Evolutionary conservation across 148 eudicot species (phyloP).

Genomic region (Vaccinium macrocarpon): DNA sequence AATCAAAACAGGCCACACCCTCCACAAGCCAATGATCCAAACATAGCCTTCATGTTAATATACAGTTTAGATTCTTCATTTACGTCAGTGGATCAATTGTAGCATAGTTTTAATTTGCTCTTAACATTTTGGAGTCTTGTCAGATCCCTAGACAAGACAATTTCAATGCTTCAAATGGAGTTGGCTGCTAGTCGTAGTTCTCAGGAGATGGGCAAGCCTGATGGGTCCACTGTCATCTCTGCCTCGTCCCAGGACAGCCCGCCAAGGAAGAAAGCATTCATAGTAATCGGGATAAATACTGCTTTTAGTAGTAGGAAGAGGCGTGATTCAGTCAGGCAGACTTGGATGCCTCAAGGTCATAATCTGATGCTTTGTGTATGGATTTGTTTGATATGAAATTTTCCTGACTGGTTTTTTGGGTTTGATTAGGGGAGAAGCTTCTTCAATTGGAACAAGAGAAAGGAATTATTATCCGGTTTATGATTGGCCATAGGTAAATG

Average conservation of each 20-base stretch:
- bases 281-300: conserved; percentile 93
- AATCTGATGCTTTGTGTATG: background rate
- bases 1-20: background rate
- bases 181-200: conserved; percentile 62
- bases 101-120: background rate
- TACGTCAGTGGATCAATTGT: background rate
- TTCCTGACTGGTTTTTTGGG: background rate
- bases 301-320: conserved; percentile 96
- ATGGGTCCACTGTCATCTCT: conserved; percentile 22
- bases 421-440: conserved; percentile 68
- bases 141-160: conserved; percentile 82
- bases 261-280: conserved; percentile 71
- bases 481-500: conserved; percentile 90
- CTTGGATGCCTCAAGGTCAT: conserved; percentile 99
- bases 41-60: background rate
- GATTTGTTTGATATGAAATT: conserved; percentile 15
- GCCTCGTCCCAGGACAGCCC: conserved; percentile 30
- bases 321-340: conserved; percentile 88
- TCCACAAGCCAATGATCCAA: background rate
- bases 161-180: conserved; percentile 81
- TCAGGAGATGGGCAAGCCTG: conserved; percentile 40
- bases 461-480: conserved; percentile 85
- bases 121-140: conserved; percentile 26
- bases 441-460: conserved; percentile 75
- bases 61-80: background rate